Conservation (phyloP, 2,329 filamentous ascomycete species). For the Ampelomyces quisqualis region DNA sequence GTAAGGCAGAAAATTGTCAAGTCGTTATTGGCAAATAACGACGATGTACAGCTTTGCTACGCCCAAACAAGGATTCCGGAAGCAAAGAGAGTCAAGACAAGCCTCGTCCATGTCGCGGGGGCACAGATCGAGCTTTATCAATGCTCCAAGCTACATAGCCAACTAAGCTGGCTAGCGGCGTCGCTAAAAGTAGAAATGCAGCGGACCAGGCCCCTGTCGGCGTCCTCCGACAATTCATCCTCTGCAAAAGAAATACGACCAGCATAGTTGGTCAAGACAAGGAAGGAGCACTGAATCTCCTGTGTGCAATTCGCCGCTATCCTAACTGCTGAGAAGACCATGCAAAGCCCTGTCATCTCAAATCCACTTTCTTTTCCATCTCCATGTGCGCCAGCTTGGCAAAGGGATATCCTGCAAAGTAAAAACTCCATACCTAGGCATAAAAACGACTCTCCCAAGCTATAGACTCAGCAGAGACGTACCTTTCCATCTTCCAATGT, state of each 20-base stretch:
- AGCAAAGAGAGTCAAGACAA: neutral
- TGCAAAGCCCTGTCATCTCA: neutral
- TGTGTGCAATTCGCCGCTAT: conserved; percentile 14
- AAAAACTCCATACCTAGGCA: conserved; percentile 13
- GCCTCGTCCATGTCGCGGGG: conserved; percentile 1
- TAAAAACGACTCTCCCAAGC: conserved; percentile 7
- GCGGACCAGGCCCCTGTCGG: conserved; percentile 14
- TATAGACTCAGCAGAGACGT: no score
- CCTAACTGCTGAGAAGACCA: conserved; percentile 6
- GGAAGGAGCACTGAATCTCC: neutral
- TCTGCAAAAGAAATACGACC: conserved; percentile 15
- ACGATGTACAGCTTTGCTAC: no score
- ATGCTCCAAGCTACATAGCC: conserved; percentile 7
- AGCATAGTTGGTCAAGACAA: no score
- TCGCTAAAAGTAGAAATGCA: conserved; percentile 22
- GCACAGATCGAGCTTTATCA: conserved; percentile 17
- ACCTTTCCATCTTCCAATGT: no score
- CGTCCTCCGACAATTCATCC: conserved; percentile 17
- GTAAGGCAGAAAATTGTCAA: no score
- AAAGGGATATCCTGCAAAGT: conserved; percentile 7
- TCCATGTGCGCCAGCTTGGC: conserved; percentile 1
- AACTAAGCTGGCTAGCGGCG: conserved; percentile 13
- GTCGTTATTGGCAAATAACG: no score
- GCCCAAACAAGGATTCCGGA: neutral
- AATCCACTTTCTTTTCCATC: conserved; percentile 3